Conservation (phyloP, 805 yeast species). For the Starmerella geochares region DNA sequence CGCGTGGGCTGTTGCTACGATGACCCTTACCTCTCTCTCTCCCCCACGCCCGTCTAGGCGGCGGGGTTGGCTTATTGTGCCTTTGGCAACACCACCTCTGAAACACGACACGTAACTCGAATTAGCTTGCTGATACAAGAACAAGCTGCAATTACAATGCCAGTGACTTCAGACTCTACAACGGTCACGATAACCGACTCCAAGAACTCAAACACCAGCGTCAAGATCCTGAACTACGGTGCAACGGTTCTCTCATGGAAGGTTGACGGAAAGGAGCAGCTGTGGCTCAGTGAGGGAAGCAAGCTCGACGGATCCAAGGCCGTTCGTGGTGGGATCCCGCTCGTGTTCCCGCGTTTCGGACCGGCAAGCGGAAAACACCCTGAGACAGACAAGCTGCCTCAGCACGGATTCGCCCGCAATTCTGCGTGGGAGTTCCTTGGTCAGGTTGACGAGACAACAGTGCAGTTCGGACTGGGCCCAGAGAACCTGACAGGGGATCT, state of each 20-base stretch:
- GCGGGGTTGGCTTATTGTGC: background rate
- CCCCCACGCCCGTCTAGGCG: background rate
- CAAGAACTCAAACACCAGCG: conserved; percentile 28
- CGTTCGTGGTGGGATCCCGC: conserved; percentile 94
- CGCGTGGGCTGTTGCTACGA: background rate
- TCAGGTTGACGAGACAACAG: conserved; percentile 56
- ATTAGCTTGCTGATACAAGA: background rate
- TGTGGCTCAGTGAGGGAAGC: conserved; percentile 59
- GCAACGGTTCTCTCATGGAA: conserved; percentile 85
- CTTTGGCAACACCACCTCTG: no score
- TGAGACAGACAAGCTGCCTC: conserved; percentile 58
- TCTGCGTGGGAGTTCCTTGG: conserved; percentile 92
- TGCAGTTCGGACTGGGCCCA: conserved; percentile 85
- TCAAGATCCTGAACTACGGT: conserved; percentile 70
- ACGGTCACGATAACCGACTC: conserved; percentile 22
- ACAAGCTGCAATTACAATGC: conserved; percentile 10
- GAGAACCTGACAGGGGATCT: conserved; percentile 62
- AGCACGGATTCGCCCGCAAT: conserved; percentile 92
- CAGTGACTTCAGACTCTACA: conserved; percentile 15
- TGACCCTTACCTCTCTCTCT: background rate
- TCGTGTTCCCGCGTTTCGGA: conserved; percentile 85
- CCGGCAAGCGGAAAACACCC: conserved; percentile 34
- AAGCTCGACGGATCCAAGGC: conserved; percentile 85
- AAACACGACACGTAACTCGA: background rate
- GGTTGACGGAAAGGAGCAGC: conserved; percentile 59